A percentile compares a stretch with the other conserved stretches of the same genome.
Conservation (phyloP, 352 stramenopile species). For the Globisporangium echinulatum region DNA sequence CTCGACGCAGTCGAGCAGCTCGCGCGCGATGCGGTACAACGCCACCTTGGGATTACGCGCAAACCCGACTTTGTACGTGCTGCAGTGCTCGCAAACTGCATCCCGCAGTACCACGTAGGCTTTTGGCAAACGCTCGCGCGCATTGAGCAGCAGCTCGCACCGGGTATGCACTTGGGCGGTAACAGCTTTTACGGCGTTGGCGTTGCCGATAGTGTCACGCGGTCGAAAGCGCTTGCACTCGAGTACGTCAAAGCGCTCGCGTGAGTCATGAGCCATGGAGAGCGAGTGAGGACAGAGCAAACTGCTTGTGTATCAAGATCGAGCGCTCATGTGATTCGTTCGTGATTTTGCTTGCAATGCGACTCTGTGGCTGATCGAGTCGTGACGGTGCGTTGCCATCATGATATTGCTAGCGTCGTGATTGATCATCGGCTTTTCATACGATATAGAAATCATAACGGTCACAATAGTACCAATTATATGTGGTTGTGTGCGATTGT, state of each 20-base stretch:
- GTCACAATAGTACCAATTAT: too few relatives aligned
- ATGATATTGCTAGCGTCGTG: too few relatives aligned
- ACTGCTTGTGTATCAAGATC: too few relatives aligned
- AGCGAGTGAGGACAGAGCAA: too few relatives aligned
- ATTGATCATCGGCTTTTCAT: too few relatives aligned
- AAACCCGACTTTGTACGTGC: slow-evolving; percentile 52
- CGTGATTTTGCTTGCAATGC: too few relatives aligned
- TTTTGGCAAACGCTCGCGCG: slow-evolving; percentile 51
- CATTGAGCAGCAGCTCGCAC: slow-evolving; percentile 53
- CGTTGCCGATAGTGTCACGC: slow-evolving; percentile 74
- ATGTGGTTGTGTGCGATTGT: too few relatives aligned
- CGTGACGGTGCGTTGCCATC: too few relatives aligned
- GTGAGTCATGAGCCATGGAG: not conserved
- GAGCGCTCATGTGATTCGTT: too few relatives aligned
- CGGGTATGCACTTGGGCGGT: slow-evolving; percentile 51
- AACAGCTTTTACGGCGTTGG: slow-evolving; percentile 88
- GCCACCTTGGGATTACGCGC: slow-evolving; percentile 61
- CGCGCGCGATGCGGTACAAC: slow-evolving; percentile 56
- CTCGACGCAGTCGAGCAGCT: slow-evolving; percentile 46
- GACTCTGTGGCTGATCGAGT: too few relatives aligned
- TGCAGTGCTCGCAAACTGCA: slow-evolving; percentile 51
- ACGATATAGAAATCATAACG: too few relatives aligned
- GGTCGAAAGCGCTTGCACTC: slow-evolving; percentile 74
- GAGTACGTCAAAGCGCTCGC: slow-evolving; percentile 34
- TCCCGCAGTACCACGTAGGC: slow-evolving; percentile 85